phyloP scores from a whole-genome alignment of 495 filamentous ascomycete species.

The Xylaria scruposa region DNA sequence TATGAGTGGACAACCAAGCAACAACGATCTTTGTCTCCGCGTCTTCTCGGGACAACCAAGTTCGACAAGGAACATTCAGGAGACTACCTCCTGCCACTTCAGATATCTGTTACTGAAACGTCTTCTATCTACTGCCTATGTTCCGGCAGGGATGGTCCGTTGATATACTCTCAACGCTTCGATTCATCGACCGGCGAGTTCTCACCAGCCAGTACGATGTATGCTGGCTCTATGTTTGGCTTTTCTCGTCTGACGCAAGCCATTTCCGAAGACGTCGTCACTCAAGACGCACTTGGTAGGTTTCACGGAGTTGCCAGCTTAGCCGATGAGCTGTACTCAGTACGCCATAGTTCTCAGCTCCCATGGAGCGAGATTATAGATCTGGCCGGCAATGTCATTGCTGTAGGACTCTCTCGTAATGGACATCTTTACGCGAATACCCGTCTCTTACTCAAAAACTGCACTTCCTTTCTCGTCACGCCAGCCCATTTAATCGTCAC shows the following conservation, averaged over 20 bases:
- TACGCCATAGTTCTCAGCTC: conserved; percentile 51
- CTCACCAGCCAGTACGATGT: conserved; percentile 36
- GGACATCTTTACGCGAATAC: conserved; percentile 83
- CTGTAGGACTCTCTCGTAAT: conserved; percentile 70
- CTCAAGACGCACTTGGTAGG: conserved; percentile 48
- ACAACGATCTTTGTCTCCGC: conserved; percentile 43
- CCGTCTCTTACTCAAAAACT: conserved; percentile 75
- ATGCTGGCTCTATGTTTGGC: conserved; percentile 40
- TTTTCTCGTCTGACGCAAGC: conserved; percentile 42
- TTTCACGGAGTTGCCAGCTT: conserved; percentile 44
- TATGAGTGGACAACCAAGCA: conserved; percentile 68
- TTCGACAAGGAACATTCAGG: conserved; percentile 35
- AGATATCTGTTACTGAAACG: conserved; percentile 40
- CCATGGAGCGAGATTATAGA: conserved; percentile 60
- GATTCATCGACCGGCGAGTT: conserved; percentile 38
- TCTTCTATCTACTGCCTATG: conserved; percentile 36
- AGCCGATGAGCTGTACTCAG: conserved; percentile 40
- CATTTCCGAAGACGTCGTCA: conserved; percentile 43
- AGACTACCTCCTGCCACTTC: conserved; percentile 30
- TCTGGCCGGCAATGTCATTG: conserved; percentile 48
- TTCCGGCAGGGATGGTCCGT: conserved; percentile 33
- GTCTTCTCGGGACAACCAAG: conserved; percentile 32
- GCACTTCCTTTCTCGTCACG: conserved; percentile 88
- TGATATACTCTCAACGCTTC: conserved; percentile 36
- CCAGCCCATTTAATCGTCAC: conserved; percentile 87